Percentiles rank a stretch among this genome's conserved stretches.
Evolutionary conservation across 495 filamentous ascomycete genomes (phyloP).

Genomic region (Lepidopterella palustris): DNA sequence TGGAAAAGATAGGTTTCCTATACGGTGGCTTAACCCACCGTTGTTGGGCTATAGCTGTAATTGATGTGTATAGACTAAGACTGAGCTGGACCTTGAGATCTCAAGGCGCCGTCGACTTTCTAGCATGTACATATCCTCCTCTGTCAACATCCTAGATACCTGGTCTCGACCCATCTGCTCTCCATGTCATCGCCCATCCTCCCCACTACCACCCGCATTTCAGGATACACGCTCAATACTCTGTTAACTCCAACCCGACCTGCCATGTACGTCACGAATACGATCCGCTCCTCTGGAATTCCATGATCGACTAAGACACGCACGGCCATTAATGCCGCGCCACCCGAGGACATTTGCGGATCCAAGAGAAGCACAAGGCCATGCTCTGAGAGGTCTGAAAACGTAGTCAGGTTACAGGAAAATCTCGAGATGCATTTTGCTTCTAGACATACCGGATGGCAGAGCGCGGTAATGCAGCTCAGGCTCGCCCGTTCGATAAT

Average conservation of each 20-base stretch:
- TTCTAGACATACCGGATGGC: constrained; percentile 34
- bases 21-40: background rate
- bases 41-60: background rate
- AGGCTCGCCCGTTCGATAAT: constrained; percentile 75
- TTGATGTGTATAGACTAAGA: background rate
- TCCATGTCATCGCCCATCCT: constrained; percentile 69
- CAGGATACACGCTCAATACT: constrained; percentile 78
- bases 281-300: constrained; percentile 75
- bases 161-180: constrained; percentile 74
- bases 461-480: constrained; percentile 84
- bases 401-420: constrained; percentile 37
- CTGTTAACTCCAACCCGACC: constrained; percentile 76
- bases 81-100: background rate
- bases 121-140: background rate
- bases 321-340: constrained; percentile 93
- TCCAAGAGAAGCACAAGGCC: constrained; percentile 80
- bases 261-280: constrained; percentile 81
- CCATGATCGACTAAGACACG: constrained; percentile 90
- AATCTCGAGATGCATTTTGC: constrained; percentile 38
- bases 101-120: background rate
- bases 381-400: constrained; percentile 55
- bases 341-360: constrained; percentile 88
- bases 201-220: constrained; percentile 74
- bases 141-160: constrained; percentile 69
- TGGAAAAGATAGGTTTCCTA: background rate